Conservation (phyloP, 495 filamentous ascomycete genomes). For the Aspergillus panamensis region DNA sequence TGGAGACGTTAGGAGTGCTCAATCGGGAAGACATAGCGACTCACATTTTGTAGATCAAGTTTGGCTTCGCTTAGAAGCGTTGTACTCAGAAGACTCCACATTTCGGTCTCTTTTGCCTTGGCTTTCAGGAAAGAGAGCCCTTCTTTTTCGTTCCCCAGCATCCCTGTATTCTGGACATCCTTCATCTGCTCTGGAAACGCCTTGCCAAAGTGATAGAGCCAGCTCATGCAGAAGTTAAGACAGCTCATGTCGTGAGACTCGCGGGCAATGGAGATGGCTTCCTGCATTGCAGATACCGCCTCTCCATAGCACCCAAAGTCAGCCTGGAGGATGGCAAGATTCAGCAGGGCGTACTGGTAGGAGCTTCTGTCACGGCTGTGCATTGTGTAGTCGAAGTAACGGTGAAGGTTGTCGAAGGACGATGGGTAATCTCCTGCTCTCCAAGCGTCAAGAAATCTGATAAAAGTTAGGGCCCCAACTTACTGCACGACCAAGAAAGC, state of each 20-base stretch:
- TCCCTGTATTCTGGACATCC: slow-evolving; percentile 63
- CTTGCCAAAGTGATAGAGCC: slow-evolving; percentile 93
- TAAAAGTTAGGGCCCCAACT: background rate
- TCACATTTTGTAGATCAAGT: slow-evolving; percentile 61
- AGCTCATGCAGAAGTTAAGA: slow-evolving; percentile 91
- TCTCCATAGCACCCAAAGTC: slow-evolving; percentile 92
- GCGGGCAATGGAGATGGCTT: slow-evolving; percentile 84
- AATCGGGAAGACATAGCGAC: slow-evolving; percentile 2
- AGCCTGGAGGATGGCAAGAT: slow-evolving; percentile 86
- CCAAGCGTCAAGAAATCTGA: slow-evolving; percentile 85
- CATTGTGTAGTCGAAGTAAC: slow-evolving; percentile 97
- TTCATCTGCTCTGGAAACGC: slow-evolving; percentile 74
- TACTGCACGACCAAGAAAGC: background rate
- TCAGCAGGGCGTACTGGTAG: slow-evolving; percentile 96
- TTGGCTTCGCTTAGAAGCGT: slow-evolving; percentile 85
- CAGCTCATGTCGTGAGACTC: slow-evolving; percentile 91
- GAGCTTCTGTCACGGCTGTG: slow-evolving; percentile 78
- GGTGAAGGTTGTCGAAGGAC: slow-evolving; percentile 86
- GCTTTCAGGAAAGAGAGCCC: slow-evolving; percentile 78
- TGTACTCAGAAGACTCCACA: slow-evolving; percentile 83
- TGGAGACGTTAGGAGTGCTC: slow-evolving; percentile 18
- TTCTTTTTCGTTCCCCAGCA: slow-evolving; percentile 77
- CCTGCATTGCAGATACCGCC: slow-evolving; percentile 88
- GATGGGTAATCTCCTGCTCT: slow-evolving; percentile 83
- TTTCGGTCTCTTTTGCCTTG: slow-evolving; percentile 82